Evolutionary conservation across 805 yeast species (phyloP), one percentile per base, ranked within the genome.

Genomic region (Ogataea siamensis): DNA sequence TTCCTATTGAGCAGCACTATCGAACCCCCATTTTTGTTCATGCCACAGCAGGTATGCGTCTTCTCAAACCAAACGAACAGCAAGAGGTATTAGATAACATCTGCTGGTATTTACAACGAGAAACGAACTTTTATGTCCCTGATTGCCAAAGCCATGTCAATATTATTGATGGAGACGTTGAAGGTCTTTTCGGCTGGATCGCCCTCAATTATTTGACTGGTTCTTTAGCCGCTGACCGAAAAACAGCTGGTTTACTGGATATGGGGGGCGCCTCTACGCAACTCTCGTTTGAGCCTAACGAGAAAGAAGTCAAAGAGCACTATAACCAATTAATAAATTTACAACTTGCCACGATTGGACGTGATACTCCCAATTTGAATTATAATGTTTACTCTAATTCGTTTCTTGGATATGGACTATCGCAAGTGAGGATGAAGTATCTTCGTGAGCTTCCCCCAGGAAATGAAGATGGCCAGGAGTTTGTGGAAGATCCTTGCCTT

Each of bases 221-320:
- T 1, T 53, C 74, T 0, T 59, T 76, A 23, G 67, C 63, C 25
- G 15, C 30, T 1, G 54, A 51, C 13, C 28, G 40, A 3, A 37
- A 54, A n/a, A 67, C 83, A 0, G 77, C 69, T 43, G 87, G 86
- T 0, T 53, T 78, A 11, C 56, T 78, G 25, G 80, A 77, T 44
- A 71, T 78, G 78, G 83, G 83, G 8, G 84, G 83, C 0, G 80
- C 81, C 0, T 74, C 80, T 1, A 74, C 83, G 0, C 86, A 80
- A 52, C 74, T 80, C 14, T 78, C 78, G 3, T 80, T 79, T 49
- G 76, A 71, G 54, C 86, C 87, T 1, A 71, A 72, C 48, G 32
- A 54, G 14, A 63, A 73, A 1, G 77, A 72, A 39, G 57, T 57
- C 3, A 51, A 52, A 3, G 74, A 71, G 28, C 78, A 74, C 42